Evolutionary conservation across 768 basidiomycete genomes (phyloP).

Genomic region (Russula olivacea): DNA sequence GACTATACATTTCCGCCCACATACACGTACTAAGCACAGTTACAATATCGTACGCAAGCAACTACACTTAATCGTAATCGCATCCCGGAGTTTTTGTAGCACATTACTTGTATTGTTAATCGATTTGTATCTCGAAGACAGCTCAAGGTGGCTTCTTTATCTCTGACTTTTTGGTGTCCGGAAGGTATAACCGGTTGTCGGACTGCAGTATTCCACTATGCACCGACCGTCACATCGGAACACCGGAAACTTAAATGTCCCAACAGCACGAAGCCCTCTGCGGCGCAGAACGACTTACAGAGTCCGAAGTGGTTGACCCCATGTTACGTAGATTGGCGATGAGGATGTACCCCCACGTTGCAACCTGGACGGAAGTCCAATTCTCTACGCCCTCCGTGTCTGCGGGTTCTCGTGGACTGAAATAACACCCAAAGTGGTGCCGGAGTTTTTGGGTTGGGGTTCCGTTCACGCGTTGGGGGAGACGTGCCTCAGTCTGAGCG

Average conservation of each 20-base stretch:
- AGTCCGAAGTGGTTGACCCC: not conserved
- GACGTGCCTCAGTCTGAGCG: too few species aligned
- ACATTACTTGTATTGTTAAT: constrained; percentile 21
- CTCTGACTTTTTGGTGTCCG: not conserved
- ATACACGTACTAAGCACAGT: constrained; percentile 4
- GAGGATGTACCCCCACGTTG: not conserved
- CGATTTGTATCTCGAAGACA: constrained; percentile 16
- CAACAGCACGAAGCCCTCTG: not conserved
- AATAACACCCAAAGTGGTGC: too few species aligned
- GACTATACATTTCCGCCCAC: not conserved
- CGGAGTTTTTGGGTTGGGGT: too few species aligned
- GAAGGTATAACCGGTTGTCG: not conserved
- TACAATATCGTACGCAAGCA: not conserved
- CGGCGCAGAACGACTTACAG: not conserved
- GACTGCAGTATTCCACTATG: too few species aligned
- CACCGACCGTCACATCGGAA: not conserved
- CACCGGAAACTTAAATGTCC: not conserved
- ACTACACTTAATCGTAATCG: constrained; percentile 1
- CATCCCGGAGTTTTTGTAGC: constrained; percentile 15
- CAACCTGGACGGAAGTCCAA: not conserved
- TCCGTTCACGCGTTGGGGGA: too few species aligned
- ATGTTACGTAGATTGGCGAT: not conserved
- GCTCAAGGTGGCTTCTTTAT: not conserved
- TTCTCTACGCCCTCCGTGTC: too few species aligned
- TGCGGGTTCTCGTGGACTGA: too few species aligned